Base-by-base conservation (phyloP, 257 asterid species). In the Jaltomata sinuosa region DNA sequence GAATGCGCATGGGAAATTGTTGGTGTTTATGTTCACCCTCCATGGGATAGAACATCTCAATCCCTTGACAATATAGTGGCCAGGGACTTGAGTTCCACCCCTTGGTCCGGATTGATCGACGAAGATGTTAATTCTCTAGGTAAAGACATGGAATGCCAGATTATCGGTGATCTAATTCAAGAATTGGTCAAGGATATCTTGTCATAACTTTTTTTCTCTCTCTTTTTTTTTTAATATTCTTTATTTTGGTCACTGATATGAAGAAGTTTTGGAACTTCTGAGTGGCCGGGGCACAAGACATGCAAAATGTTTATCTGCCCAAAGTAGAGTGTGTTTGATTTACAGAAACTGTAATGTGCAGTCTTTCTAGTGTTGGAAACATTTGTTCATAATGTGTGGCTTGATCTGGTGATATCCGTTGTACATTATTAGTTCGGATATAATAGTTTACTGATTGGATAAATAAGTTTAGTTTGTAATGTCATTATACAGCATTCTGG, bases 1-100 rank as follows among this genome's bases (percentile, higher is more conserved):
- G 90, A 91, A 68, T 90, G 79, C 49, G 91, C 91, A 25, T 94
- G 98, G 99, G 87, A 89, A 82, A 78, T 84, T 68, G 84, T 93
- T 81, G 87, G 89, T 21, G 87, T 29, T 15, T 83, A 85, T 22
- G 74, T 91, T 57, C 86, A 91, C 84, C 94, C 96, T 86, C 89
- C 92, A 15, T 92, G 45, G 62, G 97, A 91, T 79, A 87, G 86
- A 72, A 84, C 89, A 59, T 84, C 34, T 80, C 89, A 87, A 81
- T 64, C 90, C 86, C 88, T 97, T 32, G 97, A 97, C 69, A 82
- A 55, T 72, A 87, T 97, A 92, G 86, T 95, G 91, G 89, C 94
- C 62, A 87, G 91, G 9, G 96, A 95, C 87, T 88, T 97, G 86
- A 80, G 82, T 82, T 90, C 92, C 31, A 85, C 89, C 7, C 89